Base-by-base conservation (phyloP, 2,329 filamentous ascomycete species). In the Dactylonectria estremocensis region DNA sequence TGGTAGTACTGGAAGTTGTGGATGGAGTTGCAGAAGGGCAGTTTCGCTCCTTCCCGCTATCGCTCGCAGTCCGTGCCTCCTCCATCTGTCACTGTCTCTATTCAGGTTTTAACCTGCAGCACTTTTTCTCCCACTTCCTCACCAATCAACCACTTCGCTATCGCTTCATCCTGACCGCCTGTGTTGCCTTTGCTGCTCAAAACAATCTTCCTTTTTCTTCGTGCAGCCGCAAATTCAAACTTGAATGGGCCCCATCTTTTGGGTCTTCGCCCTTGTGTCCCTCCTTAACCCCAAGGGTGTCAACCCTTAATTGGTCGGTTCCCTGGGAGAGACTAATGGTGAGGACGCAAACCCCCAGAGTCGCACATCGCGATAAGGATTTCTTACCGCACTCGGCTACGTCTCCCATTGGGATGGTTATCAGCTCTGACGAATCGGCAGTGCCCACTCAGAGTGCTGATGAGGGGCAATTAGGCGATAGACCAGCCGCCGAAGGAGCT, bases 241-340 rank as follows among this genome's bases (percentile, higher is more conserved):
- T 65, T 54, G 33, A 56, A 67, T 69, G 54, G 66, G 61, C 69
- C 71, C 68, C 61, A 62, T 55, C 66, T 63, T 72, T 57, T 16
- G 55, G 11, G 60, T 48, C 35, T 58, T 65, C 22, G 48, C 65
- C 69, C 56, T 68, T 57, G 33, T 54, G 18, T 65, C 40, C 37
- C 10, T 18, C 58, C 31, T 54, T 61, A 54, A 49, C 58, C 22
- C 18, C 35, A 14, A 22, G 37, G 35, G 37, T n/a, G 61, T 18
- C 24, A 37, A 68, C 67, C 63, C 68, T 73, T 68, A 61, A 72
- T 73, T 74, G 67, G 66, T 67, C 66, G 57, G 69, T 43, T 56
- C 53, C 58, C 64, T 62, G 40, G 7, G 9, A 22, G 22, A 52
- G 31, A 61, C 53, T 56, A 61, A 57, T 40, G 48, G 40, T 31